Conservation (phyloP, 1,284 basidiomycete genomes). For the Microbotryum silenes-acaulis region DNA sequence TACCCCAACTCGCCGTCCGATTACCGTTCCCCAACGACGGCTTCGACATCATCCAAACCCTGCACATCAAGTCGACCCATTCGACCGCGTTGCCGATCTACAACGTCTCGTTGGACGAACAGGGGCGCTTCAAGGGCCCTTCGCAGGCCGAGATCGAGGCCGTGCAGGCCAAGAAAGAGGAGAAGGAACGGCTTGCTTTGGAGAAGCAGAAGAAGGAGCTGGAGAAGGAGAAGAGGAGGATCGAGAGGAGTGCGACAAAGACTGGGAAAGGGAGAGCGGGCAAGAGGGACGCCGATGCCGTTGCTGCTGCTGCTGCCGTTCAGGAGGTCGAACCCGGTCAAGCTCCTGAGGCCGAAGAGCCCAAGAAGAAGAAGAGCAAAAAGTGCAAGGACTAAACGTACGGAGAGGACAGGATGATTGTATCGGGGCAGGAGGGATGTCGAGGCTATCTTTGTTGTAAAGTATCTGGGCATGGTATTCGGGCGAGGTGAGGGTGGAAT, state of each 20-base stretch:
- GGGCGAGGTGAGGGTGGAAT: background rate
- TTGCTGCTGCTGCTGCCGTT: background rate
- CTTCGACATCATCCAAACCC: conserved; percentile 63
- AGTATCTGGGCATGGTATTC: no score
- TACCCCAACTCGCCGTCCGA: conserved; percentile 64
- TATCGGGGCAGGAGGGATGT: no score
- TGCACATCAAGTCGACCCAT: conserved; percentile 84
- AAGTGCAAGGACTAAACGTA: background rate
- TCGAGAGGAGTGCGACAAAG: conserved; percentile 10
- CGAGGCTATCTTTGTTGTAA: no score
- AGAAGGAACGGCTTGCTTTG: conserved; percentile 28
- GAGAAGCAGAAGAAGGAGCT: conserved; percentile 26
- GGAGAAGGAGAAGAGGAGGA: conserved; percentile 41
- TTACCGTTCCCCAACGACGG: conserved; percentile 48
- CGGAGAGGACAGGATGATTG: background rate
- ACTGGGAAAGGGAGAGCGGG: conserved; percentile 29
- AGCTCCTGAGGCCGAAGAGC: conserved; percentile 37
- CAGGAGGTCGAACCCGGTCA: background rate
- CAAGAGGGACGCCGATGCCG: conserved; percentile 23
- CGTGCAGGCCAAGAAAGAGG: conserved; percentile 24
- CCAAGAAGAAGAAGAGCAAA: conserved; percentile 67
- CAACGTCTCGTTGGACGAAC: conserved; percentile 52
- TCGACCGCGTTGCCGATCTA: conserved; percentile 85
- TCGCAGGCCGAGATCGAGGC: conserved; percentile 29
- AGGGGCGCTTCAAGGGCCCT: conserved; percentile 37